Evolutionary conservation across 2,329 filamentous ascomycete species (phyloP).

Genomic region (Pestalotiopsis sp.): DNA sequence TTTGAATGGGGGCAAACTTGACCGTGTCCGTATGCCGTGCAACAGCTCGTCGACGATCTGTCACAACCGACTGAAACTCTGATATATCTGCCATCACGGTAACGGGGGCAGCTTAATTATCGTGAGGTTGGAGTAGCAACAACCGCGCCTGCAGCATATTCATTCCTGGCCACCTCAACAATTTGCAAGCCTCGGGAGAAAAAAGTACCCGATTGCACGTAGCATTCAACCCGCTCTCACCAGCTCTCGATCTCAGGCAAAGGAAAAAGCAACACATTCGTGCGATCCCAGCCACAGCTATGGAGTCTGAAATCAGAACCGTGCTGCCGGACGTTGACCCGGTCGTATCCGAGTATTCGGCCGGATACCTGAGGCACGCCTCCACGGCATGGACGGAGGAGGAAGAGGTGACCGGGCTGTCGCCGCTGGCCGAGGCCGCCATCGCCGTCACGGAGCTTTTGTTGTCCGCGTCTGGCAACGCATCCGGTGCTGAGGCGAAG

Average conservation of each 20-base stretch:
- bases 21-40: background rate
- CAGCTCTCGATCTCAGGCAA: conserved; percentile 10
- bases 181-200: background rate
- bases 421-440: conserved; percentile 82
- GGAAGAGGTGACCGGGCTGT: conserved; percentile 66
- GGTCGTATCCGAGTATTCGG: conserved; percentile 86
- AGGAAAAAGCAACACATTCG: background rate
- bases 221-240: background rate
- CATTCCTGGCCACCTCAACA: background rate
- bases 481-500: conserved; percentile 69
- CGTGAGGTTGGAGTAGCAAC: background rate
- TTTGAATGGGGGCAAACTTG: background rate
- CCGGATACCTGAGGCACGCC: conserved; percentile 91
- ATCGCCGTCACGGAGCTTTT: conserved; percentile 83
- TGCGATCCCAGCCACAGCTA: conserved; percentile 34
- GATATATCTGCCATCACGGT: background rate
- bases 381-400: conserved; percentile 80
- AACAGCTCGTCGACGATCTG: background rate
- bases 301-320: conserved; percentile 86
- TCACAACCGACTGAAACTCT: background rate
- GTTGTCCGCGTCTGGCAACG: conserved; percentile 86
- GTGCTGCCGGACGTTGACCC: conserved; percentile 86
- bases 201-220: background rate
- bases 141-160: background rate
- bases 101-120: background rate